Percentiles rank a stretch among this genome's conserved stretches.
These are phyloP conservation scores for Penicillium goetzii DNA, from an alignment of 495 filamentous ascomycete species.

Conservation along the genomic window DNA sequence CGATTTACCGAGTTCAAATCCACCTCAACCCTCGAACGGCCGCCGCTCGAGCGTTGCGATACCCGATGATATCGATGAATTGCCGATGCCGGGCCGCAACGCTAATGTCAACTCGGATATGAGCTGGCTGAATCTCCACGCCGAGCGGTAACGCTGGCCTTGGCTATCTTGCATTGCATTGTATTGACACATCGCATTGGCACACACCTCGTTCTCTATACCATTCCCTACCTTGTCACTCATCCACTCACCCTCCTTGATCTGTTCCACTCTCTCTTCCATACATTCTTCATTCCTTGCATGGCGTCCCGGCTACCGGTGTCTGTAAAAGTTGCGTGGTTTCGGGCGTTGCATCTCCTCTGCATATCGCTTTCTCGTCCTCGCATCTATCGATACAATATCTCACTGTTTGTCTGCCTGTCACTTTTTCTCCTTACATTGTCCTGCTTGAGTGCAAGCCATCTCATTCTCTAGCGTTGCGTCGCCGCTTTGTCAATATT, in stretches of 20 bases:
- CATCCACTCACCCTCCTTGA: not conserved
- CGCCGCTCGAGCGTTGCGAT: constrained; percentile 44
- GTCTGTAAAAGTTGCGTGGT: constrained; percentile 21
- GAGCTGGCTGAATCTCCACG: constrained; percentile 74
- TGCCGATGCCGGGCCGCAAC: constrained; percentile 36
- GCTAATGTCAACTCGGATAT: constrained; percentile 60
- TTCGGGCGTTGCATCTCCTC: constrained; percentile 21
- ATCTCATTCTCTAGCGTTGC: constrained; percentile 25
- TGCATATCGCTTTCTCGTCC: constrained; percentile 9
- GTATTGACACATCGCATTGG: constrained; percentile 6
- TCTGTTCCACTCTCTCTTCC: not conserved
- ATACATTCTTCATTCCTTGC: constrained; percentile 7
- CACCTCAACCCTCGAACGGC: constrained; percentile 32
- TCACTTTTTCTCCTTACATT: not conserved
- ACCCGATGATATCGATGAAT: constrained; percentile 47
- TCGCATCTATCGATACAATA: constrained; percentile 13
- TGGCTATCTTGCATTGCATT: not conserved
- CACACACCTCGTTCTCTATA: constrained; percentile 1
- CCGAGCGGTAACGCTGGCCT: constrained; percentile 29
- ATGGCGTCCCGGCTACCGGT: constrained; percentile 27
- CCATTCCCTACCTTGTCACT: constrained; percentile 1
- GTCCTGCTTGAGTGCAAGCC: constrained; percentile 23
- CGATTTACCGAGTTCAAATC: constrained; percentile 32
- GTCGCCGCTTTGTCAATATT: constrained; percentile 18
- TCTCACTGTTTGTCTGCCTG: not conserved